Base-by-base conservation (phyloP, 345 rosid genomes). In the Balakata baccata region DNA sequence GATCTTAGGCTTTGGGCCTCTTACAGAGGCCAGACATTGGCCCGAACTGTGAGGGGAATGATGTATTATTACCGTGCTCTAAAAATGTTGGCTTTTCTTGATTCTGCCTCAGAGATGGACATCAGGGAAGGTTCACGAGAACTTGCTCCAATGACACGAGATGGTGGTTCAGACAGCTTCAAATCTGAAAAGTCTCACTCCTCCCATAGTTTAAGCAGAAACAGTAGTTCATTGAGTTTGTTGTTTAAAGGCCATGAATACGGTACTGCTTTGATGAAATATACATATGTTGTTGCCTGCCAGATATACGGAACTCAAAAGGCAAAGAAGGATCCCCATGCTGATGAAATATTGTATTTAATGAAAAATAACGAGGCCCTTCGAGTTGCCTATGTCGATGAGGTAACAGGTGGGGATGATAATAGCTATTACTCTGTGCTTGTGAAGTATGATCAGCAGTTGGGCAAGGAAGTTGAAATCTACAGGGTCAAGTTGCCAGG, bases 1-100 rank as follows among this genome's bases (percentile, higher is more conserved):
- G 98, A 94, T 67, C 87, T 92, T 79, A 86, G 98, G 86, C 92
- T 89, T 75, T 94, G 98, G 98, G 98, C 97, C 62, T 94, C 98
- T 57, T 92, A 89, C 87, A 87, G 98, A 84, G 98, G 98, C 80
- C 98, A 94, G 83, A 92, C 98, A 39, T 89, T 94, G 78, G 81
- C 90, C 63, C 97, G 98, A 61, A 94, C 98, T 17, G 98, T 92
- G 66, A 86, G 98, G 81, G 98, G 98, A 82, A 94, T 94, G 98
- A 94, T 94, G 98, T 94, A 94, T 72, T 92, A 92, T 77, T 87
- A 94, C 77, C 89, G 98, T 64, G 98, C 98, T 74, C 97, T 94
- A 14, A 94, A 85, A 83, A 87, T 90, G 98, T 89, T 92, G 20
- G 94, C 96, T 71, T 94, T 90, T 77, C 97, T 94, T 79, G 98